phyloP scores from a whole-genome alignment of 2,329 filamentous ascomycete genomes.

The Metarhizium humberi region DNA sequence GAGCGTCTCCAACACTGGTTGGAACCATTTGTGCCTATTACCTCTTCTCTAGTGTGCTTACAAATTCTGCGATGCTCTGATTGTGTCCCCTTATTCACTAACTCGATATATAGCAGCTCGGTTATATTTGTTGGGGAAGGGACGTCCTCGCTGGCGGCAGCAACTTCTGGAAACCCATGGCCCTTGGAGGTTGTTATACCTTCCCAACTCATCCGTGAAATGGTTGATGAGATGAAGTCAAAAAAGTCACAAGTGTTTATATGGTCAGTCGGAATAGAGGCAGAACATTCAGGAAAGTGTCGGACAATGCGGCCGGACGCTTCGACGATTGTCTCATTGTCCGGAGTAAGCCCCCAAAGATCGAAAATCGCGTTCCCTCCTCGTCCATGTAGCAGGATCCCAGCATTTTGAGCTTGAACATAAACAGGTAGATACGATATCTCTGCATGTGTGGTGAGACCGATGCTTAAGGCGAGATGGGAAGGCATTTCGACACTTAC shows the following conservation, averaged over 20 bases:
- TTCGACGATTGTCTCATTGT: background rate
- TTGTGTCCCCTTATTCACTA: slow-evolving; percentile 24
- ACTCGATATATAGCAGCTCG: slow-evolving; percentile 30
- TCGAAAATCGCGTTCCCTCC: background rate
- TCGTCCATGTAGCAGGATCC: background rate
- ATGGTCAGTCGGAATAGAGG: background rate
- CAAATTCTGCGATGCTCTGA: slow-evolving; percentile 20
- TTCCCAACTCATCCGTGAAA: background rate
- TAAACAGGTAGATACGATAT: background rate
- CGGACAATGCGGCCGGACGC: background rate
- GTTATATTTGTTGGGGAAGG: slow-evolving; percentile 38
- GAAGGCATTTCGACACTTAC: background rate
- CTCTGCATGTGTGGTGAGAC: background rate
- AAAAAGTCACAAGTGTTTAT: background rate
- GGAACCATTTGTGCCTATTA: background rate
- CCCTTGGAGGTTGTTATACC: background rate
- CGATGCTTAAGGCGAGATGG: background rate
- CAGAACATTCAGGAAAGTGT: background rate
- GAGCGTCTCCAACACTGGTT: slow-evolving; percentile 1
- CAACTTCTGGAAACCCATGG: background rate
- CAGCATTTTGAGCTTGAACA: slow-evolving; percentile 1
- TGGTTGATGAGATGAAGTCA: background rate
- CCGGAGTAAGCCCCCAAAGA: background rate
- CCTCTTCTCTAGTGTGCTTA: slow-evolving; percentile 45
- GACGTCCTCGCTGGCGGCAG: background rate